Conservation (phyloP, 1,284 basidiomycete genomes). For the Puccinia brachypodii region DNA sequence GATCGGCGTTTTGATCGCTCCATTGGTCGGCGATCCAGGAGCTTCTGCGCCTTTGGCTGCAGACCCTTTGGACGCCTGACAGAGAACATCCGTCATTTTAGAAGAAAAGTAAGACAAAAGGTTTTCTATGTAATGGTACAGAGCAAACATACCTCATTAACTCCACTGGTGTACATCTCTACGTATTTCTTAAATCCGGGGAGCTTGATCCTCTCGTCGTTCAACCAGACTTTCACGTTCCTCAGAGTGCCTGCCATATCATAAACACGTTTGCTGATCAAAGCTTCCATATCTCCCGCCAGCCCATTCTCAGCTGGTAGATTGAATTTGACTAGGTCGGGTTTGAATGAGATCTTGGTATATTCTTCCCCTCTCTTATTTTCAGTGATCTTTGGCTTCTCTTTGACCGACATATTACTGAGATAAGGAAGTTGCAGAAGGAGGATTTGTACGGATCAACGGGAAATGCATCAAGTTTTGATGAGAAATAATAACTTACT, state of each 20-base stretch:
- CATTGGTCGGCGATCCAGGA: constrained; percentile 68
- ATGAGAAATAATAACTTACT: constrained; percentile 71
- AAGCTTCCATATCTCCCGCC: constrained; percentile 84
- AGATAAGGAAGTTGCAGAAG: neutral
- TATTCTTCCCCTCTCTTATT: constrained; percentile 83
- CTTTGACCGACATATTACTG: constrained; percentile 8
- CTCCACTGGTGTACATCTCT: constrained; percentile 72
- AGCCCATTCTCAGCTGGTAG: constrained; percentile 71
- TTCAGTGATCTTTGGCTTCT: constrained; percentile 70
- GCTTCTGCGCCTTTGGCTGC: constrained; percentile 51
- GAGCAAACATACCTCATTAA: constrained; percentile 57
- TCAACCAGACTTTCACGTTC: constrained; percentile 89
- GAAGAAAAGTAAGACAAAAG: constrained; percentile 47
- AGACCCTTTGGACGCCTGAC: constrained; percentile 58
- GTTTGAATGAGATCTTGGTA: constrained; percentile 92
- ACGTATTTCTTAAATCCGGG: constrained; percentile 98
- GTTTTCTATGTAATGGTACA: constrained; percentile 46
- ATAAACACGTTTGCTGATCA: constrained; percentile 92
- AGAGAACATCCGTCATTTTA: constrained; percentile 60
- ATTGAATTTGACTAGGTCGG: constrained; percentile 86
- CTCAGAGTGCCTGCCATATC: constrained; percentile 94
- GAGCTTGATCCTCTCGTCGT: constrained; percentile 88
- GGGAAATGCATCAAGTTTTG: neutral
- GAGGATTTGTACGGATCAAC: too few relatives aligned
- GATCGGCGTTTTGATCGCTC: constrained; percentile 71